A percentile compares a stretch with the other conserved stretches of the same genome.
phyloP scores from a whole-genome alignment of 331 rosid genomes.

The Arachis monticola region DNA sequence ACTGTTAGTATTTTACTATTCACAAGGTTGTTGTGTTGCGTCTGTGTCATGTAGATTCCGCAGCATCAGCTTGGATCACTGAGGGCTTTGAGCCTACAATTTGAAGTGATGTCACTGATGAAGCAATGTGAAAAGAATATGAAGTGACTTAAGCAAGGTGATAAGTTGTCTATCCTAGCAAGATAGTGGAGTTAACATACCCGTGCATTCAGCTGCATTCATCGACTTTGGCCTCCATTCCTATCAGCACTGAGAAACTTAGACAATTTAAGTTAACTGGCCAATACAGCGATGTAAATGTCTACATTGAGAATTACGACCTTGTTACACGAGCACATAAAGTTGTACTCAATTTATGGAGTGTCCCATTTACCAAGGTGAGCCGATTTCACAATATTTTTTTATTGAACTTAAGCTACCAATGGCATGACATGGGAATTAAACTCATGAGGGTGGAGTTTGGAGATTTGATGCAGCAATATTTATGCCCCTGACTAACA shows the following conservation, averaged over 20 bases:
- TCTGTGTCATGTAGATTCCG: conserved; percentile 59
- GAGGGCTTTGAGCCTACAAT: conserved; percentile 73
- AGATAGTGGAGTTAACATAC: conserved; percentile 66
- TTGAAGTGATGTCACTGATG: conserved; percentile 74
- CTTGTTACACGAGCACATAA: conserved; percentile 69
- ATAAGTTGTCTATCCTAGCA: conserved; percentile 53
- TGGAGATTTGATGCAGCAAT: not conserved
- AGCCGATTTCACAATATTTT: conserved; percentile 36
- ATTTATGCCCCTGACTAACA: conserved; percentile 8
- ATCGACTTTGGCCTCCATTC: conserved; percentile 73
- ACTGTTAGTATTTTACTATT: conserved; percentile 1
- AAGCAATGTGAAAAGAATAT: conserved; percentile 80
- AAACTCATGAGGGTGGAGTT: not conserved
- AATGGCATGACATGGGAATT: not conserved
- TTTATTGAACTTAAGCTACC: conserved; percentile 16
- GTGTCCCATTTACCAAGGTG: conserved; percentile 88
- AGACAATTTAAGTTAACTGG: conserved; percentile 63
- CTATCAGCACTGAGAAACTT: conserved; percentile 56
- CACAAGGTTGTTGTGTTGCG: conserved; percentile 33
- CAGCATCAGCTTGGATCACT: conserved; percentile 68
- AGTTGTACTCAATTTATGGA: conserved; percentile 90
- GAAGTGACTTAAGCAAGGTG: conserved; percentile 61
- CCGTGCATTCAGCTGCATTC: conserved; percentile 64
- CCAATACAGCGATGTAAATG: conserved; percentile 70
- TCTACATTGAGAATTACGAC: conserved; percentile 67